Conservation (phyloP, 176 grass and related monocot species). For the Poa annua region DNA sequence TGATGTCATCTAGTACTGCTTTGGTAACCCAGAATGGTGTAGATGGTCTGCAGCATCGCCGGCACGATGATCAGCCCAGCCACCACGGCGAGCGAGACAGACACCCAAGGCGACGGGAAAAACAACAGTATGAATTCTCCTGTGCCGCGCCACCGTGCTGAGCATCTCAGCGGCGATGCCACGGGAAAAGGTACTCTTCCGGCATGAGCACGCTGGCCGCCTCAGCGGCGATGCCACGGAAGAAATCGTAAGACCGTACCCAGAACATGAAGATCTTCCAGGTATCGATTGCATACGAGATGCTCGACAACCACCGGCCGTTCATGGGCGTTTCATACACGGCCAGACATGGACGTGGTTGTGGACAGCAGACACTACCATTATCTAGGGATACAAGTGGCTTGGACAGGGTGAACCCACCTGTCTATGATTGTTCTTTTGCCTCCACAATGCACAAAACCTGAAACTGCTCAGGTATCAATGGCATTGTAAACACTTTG, state of each 20-base stretch:
- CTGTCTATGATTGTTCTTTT: constrained; percentile 20
- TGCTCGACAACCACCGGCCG: constrained; percentile 4
- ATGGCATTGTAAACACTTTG: neutral
- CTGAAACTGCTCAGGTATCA: too few relatives aligned
- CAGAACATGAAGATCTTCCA: constrained; percentile 17
- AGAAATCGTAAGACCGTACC: constrained; percentile 36
- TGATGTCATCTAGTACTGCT: neutral
- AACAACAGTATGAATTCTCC: constrained; percentile 40
- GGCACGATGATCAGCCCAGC: constrained; percentile 40
- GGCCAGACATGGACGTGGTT: constrained; percentile 7
- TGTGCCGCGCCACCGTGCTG: constrained; percentile 3
- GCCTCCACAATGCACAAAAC: constrained; percentile 2
- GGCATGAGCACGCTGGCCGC: constrained; percentile 19
- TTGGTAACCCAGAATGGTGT: constrained; percentile 39
- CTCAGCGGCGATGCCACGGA: constrained; percentile 39
- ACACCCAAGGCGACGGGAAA: constrained; percentile 56
- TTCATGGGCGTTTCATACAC: constrained; percentile 7
- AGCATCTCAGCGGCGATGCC: constrained; percentile 7
- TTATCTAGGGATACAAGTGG: neutral
- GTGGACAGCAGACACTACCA: constrained; percentile 25
- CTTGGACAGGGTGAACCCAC: neutral
- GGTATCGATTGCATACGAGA: neutral
- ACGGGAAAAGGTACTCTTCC: constrained; percentile 38
- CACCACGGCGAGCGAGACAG: constrained; percentile 31
- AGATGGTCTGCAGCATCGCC: constrained; percentile 46